Base-by-base conservation (phyloP, 768 basidiomycete genomes). In the Crepidotus variabilis region DNA sequence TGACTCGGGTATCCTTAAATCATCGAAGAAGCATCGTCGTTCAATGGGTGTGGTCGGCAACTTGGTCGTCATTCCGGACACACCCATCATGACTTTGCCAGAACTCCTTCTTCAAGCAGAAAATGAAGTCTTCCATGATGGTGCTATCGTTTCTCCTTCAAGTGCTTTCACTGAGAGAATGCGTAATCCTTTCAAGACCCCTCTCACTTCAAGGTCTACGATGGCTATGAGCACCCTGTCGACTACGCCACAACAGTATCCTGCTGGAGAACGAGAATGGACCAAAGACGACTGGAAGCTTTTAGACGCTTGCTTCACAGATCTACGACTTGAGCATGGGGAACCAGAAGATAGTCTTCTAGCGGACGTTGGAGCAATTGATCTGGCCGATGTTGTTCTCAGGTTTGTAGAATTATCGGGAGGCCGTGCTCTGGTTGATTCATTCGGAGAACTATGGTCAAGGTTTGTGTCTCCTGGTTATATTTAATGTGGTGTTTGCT, bases 291-390 rank as follows among this genome's bases (percentile, higher is more conserved):
- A 92, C 51, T 94, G 92, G 92, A 92, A 88, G 67, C 65, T 76
- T 49, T 75, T 94, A 50, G 92, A 94, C 68, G 81, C 81, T 21
- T 90, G 88, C 63, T 87, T 92, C 59, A 86, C 87, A 10, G 87
- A 89, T 52, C 84, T 87, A 65, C 75, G 88, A 32, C 68, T 88
- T 13, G 76, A 78, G 2, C 61, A 82, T 47, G 83, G 76, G 2
- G 68, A 46, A 16, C 55, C 57, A 7, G 43, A 66, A 60, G 61
- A 57, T 10, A 43, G 57, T 14, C 52, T 54, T 9, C 60, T 87
- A 47, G 86, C 78, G 0, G 72, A 80, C 45, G 81, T 80, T 8
- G 81, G 83, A 43, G 69, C 72, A 6, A 76, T 92, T 10, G 70
- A 73, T 2, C 67, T 82, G 1, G 82, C 80, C 2, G 70, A 76